Base-by-base conservation (phyloP, 2,329 filamentous ascomycete species). In the Xylariales sp. region DNA sequence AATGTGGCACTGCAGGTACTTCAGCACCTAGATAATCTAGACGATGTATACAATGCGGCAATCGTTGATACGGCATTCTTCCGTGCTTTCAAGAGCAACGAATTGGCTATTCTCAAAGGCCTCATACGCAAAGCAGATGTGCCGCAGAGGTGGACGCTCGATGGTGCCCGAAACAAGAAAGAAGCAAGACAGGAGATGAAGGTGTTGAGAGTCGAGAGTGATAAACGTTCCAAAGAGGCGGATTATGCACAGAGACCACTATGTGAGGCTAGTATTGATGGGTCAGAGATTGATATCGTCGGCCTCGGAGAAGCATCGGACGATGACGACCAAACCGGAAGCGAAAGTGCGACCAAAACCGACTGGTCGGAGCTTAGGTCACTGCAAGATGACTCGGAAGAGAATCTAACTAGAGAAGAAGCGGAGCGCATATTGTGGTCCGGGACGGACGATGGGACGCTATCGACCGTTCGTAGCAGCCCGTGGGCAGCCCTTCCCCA, bases 41-140 rank as follows among this genome's bases (percentile, higher is more conserved):
- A 62, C 2, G 69, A 74, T 43, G 50, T 74, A 8, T 61, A 63
- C 31, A 54, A 62, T 2, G 57, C 62, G 0, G 70, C 70, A 0
- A 58, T 66, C 55, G 54, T 63, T 16, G 68, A 61, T 41, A 61
- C 58, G 28, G 52, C 50, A 4, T 72, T 70, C 43, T 72, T 70
- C 27, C 55, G 57, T 6, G 63, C 64, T 3, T 74, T 68, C 38
- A 66, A 70, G 51, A 57, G 57, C 29, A 61, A 73, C 38, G 66
- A 72, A 46, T 53, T 63, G 3, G 46, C 44, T 10, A 49, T 73
- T 10, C 45, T 57, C 33, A 48, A 48, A 33, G 53, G 47, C 14
- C 40, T 61, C 19, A 41, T 58, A 23, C 51, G 45, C 33, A 37
- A 38, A 16, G 13, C 23, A 15, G 19, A 34, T 8, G 17, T 27